Conservation (phyloP, 805 yeast species). For the Hanseniaspora pseudoguilliermondii region DNA sequence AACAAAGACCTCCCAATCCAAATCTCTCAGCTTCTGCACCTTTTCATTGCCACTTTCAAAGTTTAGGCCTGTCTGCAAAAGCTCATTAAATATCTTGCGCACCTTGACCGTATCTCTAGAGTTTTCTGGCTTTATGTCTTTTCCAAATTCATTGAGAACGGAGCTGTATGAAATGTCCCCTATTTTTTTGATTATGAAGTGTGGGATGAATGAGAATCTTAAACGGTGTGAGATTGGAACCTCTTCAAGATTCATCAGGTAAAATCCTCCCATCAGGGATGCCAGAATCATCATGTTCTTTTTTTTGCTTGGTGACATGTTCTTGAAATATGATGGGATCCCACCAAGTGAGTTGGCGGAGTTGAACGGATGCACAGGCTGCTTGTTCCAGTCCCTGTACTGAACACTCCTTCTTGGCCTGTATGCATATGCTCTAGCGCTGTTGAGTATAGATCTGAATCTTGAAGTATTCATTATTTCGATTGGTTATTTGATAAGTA, state of each 20-base stretch:
- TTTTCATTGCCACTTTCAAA: not conserved
- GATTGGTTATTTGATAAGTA: no score
- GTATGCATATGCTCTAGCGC: not conserved
- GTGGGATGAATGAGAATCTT: conserved; percentile 61
- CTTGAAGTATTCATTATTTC: not conserved
- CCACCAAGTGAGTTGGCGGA: not conserved
- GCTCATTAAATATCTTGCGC: conserved; percentile 45
- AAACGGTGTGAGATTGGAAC: conserved; percentile 71
- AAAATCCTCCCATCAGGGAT: conserved; percentile 29
- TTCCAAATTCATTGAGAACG: conserved; percentile 41
- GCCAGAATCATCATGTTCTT: conserved; percentile 26
- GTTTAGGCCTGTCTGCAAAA: conserved; percentile 39
- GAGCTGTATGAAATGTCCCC: conserved; percentile 56
- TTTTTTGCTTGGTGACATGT: conserved; percentile 14
- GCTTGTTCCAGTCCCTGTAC: conserved; percentile 4
- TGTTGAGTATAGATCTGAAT: not conserved
- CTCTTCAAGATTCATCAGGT: conserved; percentile 47
- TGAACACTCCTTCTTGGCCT: not conserved
- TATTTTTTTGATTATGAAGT: conserved; percentile 45
- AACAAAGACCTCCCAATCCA: conserved; percentile 68
- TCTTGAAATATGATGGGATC: not conserved
- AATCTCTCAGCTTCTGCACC: conserved; percentile 17
- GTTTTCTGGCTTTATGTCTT: conserved; percentile 43
- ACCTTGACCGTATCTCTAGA: conserved; percentile 52
- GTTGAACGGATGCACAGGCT: not conserved